These are phyloP conservation scores for Xylaria flabelliformis DNA, from an alignment of 495 filamentous ascomycete species.

Conservation along the genomic window DNA sequence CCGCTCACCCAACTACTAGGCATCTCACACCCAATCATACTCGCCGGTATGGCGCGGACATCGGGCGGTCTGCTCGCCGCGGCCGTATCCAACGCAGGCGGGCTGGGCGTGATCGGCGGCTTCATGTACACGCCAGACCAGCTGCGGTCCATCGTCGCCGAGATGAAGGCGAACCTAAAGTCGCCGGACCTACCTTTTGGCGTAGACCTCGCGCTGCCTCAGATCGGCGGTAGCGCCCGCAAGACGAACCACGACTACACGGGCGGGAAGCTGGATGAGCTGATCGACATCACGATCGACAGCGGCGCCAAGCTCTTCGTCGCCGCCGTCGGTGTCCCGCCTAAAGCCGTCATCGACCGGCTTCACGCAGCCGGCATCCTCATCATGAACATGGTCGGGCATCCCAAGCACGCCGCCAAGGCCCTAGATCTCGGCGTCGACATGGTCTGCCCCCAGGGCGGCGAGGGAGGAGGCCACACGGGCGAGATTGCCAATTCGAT, in stretches of 20 bases:
- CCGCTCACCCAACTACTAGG: conserved; percentile 75
- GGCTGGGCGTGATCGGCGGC: conserved; percentile 83
- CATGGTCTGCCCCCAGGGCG: conserved; percentile 83
- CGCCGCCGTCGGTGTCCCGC: conserved; percentile 81
- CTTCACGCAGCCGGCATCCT: conserved; percentile 78
- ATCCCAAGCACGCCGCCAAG: conserved; percentile 85
- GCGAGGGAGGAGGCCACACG: conserved; percentile 81
- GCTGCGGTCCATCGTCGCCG: conserved; percentile 78
- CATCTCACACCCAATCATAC: conserved; percentile 82
- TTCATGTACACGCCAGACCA: conserved; percentile 83
- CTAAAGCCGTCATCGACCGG: conserved; percentile 67
- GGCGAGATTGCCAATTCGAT: conserved; percentile 76
- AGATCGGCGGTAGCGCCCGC: conserved; percentile 78
- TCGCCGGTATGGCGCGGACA: conserved; percentile 88
- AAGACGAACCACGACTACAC: conserved; percentile 95
- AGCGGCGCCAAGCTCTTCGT: conserved; percentile 84
- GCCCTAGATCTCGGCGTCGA: conserved; percentile 81
- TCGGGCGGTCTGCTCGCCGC: conserved; percentile 79
- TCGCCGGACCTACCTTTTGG: conserved; percentile 76
- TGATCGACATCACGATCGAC: conserved; percentile 79
- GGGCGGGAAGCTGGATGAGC: conserved; percentile 77
- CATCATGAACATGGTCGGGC: conserved; percentile 96
- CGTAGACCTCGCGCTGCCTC: conserved; percentile 85
- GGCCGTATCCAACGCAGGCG: conserved; percentile 87
- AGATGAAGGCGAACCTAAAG: conserved; percentile 73